A percentile compares a stretch with the other conserved stretches of the same genome.
Evolutionary conservation across 495 filamentous ascomycete genomes (phyloP).

Genomic region (Cercophora samala): DNA sequence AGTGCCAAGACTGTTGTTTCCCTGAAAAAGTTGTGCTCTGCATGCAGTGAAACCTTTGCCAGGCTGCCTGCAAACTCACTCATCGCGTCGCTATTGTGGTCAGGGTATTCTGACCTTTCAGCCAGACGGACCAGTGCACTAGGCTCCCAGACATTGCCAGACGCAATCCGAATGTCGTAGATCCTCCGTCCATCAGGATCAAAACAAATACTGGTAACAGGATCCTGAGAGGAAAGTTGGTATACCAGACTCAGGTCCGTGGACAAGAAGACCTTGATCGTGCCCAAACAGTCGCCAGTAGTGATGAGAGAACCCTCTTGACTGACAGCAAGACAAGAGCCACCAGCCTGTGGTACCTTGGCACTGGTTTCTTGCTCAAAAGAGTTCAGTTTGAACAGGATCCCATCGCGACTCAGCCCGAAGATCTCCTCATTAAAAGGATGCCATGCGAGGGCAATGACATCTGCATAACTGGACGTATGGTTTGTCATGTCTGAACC

Average conservation of each 20-base stretch:
- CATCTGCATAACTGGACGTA: background rate
- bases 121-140: background rate
- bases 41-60: background rate
- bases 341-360: background rate
- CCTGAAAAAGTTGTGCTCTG: background rate
- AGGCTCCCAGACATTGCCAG: constrained; percentile 3
- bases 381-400: background rate
- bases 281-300: background rate
- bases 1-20: background rate
- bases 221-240: background rate
- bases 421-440: background rate
- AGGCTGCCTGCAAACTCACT: background rate
- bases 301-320: background rate
- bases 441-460: background rate
- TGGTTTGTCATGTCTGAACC: background rate
- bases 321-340: background rate
- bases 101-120: background rate
- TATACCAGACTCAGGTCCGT: background rate
- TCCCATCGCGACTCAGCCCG: background rate
- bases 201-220: background rate
- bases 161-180: background rate
- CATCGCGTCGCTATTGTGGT: background rate
- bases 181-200: background rate
- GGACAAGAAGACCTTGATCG: background rate
- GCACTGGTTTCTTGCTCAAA: background rate